phyloP scores from a whole-genome alignment of 1,284 basidiomycete species.

The Paramarasmius palmivorus region DNA sequence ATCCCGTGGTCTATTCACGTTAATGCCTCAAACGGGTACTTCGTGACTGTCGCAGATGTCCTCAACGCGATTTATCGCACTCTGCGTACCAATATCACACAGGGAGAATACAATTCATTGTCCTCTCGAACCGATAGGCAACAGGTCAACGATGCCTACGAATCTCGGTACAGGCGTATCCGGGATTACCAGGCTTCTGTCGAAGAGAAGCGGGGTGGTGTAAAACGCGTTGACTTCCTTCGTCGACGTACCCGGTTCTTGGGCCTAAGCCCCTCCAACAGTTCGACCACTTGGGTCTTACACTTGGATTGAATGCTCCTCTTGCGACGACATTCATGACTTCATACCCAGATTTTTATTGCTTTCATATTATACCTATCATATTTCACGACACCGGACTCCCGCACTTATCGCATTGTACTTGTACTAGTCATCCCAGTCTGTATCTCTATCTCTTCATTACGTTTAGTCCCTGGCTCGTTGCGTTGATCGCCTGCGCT shows the following conservation, averaged over 20 bases:
- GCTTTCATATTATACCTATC: too few species aligned
- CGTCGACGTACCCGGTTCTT: conserved; percentile 31
- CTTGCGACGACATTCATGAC: too few species aligned
- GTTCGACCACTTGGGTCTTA: too few species aligned
- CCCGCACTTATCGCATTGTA: too few species aligned
- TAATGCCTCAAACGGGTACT: conserved; percentile 21
- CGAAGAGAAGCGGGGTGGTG: conserved; percentile 36
- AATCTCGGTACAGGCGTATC: conserved; percentile 36
- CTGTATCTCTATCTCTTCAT: too few species aligned
- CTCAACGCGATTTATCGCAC: conserved; percentile 33
- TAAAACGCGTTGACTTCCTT: conserved; percentile 42
- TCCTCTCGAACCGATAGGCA: conserved; percentile 32
- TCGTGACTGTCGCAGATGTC: conserved; percentile 37
- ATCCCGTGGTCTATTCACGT: conserved; percentile 35
- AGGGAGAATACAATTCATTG: conserved; percentile 37
- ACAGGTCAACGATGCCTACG: conserved; percentile 42
- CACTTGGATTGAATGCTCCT: too few species aligned
- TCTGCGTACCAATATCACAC: conserved; percentile 37
- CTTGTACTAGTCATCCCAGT: too few species aligned
- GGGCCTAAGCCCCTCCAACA: conserved; percentile 23
- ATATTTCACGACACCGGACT: too few species aligned
- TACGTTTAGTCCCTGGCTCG: too few species aligned
- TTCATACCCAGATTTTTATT: too few species aligned
- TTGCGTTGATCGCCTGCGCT: too few species aligned
- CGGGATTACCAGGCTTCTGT: conserved; percentile 25